A percentile compares a stretch with the other conserved stretches of the same genome.
phyloP scores from a whole-genome alignment of 345 rosid species.

The Isatis tinctoria region DNA sequence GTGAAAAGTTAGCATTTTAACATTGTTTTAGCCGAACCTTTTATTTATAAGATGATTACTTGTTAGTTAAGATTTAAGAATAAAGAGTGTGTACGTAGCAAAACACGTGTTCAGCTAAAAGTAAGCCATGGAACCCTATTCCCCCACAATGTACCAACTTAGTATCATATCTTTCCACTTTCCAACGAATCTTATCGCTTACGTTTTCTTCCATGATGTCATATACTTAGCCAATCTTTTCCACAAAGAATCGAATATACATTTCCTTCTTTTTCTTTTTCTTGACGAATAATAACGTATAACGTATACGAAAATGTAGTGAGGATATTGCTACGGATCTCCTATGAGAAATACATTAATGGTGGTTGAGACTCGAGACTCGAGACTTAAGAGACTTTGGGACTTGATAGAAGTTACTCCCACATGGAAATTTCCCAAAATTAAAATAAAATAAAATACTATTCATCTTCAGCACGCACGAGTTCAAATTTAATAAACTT shows the following conservation, averaged over 20 bases:
- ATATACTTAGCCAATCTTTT: neutral
- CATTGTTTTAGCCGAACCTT: too few species aligned
- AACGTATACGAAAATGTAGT: neutral
- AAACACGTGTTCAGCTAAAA: neutral
- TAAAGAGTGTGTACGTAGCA: too few species aligned
- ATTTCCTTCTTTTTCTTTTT: neutral
- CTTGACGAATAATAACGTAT: neutral
- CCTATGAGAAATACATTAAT: neutral
- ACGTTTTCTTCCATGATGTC: neutral
- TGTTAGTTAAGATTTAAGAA: too few species aligned
- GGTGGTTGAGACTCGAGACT: slow-evolving; percentile 5
- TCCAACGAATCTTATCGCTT: neutral
- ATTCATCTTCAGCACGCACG: too few species aligned
- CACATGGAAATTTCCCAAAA: neutral
- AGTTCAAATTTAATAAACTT: too few species aligned
- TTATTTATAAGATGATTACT: too few species aligned
- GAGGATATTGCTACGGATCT: neutral
- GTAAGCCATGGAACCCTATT: neutral
- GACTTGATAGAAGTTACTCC: neutral
- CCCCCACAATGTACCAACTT: slow-evolving; percentile 9
- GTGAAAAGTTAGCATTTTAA: too few species aligned
- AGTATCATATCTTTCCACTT: neutral
- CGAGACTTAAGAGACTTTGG: neutral
- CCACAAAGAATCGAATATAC: neutral
- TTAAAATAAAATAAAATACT: too few species aligned